Evolutionary conservation across 768 basidiomycete genomes (phyloP), one percentile per base, ranked within the genome.

Genomic region (Fistulinella prunicolor): DNA sequence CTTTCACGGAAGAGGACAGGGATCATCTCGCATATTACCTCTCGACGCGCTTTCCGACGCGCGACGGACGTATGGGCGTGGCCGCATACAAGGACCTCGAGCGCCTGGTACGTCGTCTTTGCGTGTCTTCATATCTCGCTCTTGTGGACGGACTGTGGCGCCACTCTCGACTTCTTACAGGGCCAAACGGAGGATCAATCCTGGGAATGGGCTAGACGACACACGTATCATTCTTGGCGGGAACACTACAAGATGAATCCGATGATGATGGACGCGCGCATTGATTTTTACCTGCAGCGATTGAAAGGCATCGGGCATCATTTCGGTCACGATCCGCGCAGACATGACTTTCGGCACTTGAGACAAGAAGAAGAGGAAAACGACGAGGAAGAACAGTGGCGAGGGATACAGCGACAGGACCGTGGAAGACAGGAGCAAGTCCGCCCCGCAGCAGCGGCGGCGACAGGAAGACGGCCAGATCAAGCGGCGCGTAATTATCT

Each of bases 181-280:
- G 47, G 65, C 64, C 5, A 56, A 56, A 20, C 46, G 1, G 41
- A 14, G 63, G 70, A 66, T 73, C 74, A 68, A 49, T 74, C 75
- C 54, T 71, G 56, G 55, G 49, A 16, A 1, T 70, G 69, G 69
- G 68, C 73, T 16, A 54, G 47, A 17, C 66, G 64, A 3, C 85
- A 84, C 57, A 42, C 81, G 12, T 78, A 73, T 77, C 71, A 73
- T 28, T 82, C 81, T 14, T 86, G 84, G 85, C 75, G 82, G 13
- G 76, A 83, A 35, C 73, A 76, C 21, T 86, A 85, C 60, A 70
- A 61, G 54, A 79, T 68, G 44, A 70, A 82, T 46, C 40, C 67
- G 16, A 49, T 9, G 0, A 23, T 49, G 7, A 79, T 80, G 53
- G 70, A 84, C 49, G 38, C 3, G n/a, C 53, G 56, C 5, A 81